These are phyloP conservation scores for Malus orientalis DNA, from an alignment of 306 rosid species.

Conservation along the genomic window DNA sequence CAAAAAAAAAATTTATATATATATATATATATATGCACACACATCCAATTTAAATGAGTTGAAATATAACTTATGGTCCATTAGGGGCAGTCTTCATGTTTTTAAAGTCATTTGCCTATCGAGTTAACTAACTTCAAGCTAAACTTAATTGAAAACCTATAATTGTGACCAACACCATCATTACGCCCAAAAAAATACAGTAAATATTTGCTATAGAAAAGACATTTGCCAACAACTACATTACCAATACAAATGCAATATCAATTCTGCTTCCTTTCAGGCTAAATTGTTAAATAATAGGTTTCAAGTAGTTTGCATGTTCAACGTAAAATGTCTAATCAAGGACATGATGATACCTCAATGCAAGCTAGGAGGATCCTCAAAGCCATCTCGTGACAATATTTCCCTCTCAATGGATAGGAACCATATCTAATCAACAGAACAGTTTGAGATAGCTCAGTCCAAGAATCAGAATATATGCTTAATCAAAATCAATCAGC, in stretches of 20 bases:
- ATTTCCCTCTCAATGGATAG: slow-evolving; percentile 84
- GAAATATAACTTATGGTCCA: background rate
- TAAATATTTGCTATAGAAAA: background rate
- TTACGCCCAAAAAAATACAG: background rate
- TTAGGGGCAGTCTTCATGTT: background rate
- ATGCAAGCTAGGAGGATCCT: slow-evolving; percentile 91
- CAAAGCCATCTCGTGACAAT: slow-evolving; percentile 98
- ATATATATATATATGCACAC: no score
- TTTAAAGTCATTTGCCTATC: background rate
- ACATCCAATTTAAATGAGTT: background rate
- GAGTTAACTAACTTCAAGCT: background rate
- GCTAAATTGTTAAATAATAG: background rate
- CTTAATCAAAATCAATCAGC: background rate
- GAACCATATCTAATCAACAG: slow-evolving; percentile 80
- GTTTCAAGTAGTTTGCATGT: background rate
- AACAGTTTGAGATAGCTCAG: slow-evolving; percentile 17
- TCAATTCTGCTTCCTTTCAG: background rate
- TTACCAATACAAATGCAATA: background rate
- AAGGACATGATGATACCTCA: slow-evolving; percentile 51
- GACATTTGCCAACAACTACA: background rate
- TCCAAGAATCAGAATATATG: slow-evolving; percentile 2
- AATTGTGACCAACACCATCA: background rate
- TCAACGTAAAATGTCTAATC: background rate
- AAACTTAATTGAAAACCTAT: background rate
- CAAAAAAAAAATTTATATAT: background rate